Base-by-base conservation (phyloP, 768 basidiomycete species). In the Lactifluus echinatus region DNA sequence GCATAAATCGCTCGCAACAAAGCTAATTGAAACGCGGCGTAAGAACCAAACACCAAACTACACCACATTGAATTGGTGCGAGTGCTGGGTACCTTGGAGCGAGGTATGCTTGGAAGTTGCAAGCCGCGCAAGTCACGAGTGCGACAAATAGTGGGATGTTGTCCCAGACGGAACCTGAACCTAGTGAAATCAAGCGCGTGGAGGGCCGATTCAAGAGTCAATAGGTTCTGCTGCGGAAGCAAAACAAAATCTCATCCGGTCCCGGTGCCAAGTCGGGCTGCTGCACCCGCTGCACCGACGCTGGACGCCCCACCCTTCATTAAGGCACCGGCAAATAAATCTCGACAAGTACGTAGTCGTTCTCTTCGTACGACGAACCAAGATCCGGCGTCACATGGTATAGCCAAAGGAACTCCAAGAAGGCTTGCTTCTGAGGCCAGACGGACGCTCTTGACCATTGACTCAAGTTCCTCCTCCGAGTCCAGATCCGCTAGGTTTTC, bases 391-490 rank as follows among this genome's bases (percentile, higher is more conserved):
- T 87, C 87, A 59, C 74, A 80, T 2, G 90, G 84, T 0, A 84
- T 79, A 2, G 89, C 90, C 17, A 91, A 71, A 11, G 87, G 85
- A 4, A 79, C 72, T 4, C 79, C 83, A 40, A 85, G 74, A 24
- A 82, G 62, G 2, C 87, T 86, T 60, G 75, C 79, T 23, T 77
- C 74, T 50, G 74, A 75, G 1, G 85, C 81, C 2, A 69, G 67
- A 48, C 79, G 75, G 28, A 90, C 79, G 10, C 81, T 81, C 54
- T 75, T 76, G 28, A 86, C 77, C 24, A 93, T 74, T 14, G 81
- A 79, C 50, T 93, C 91, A 47, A 93, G 74, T 70, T 93, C 91
- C 10, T 82, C 84, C 64, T 93, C 90, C 4, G 89, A 92, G 67
- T 93, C 89, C 61, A 93, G 61, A 56, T 89, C 85, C 48, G 87